Percentiles rank a stretch among this genome's conserved stretches.
Evolutionary conservation across 73 alveolate genomes (phyloP).

Genomic region (Symbiodinium natans): DNA sequence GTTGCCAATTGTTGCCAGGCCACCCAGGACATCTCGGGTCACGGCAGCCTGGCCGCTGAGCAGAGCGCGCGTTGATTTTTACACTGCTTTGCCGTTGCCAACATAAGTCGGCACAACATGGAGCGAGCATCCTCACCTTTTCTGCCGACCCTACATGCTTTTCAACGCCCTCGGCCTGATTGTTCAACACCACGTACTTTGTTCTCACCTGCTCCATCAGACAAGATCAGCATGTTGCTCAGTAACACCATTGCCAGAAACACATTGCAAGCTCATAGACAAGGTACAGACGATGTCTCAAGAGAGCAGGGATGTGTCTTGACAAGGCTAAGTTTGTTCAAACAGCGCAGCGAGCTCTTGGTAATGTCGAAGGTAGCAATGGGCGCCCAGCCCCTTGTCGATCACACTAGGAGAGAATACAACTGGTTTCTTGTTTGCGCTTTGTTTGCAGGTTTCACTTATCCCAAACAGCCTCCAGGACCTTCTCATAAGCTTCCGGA

Average conservation of each 20-base stretch:
- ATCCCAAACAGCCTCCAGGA: slow-evolving; percentile 61
- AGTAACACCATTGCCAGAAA: too few relatives aligned
- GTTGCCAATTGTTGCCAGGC: neutral
- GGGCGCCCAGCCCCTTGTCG: too few relatives aligned
- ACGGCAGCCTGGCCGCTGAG: slow-evolving; percentile 39
- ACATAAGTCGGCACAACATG: too few relatives aligned
- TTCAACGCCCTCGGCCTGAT: slow-evolving; percentile 1
- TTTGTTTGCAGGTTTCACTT: neutral
- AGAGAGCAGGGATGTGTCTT: too few relatives aligned
- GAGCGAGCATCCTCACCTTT: too few relatives aligned
- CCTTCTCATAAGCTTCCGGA: slow-evolving; percentile 73
- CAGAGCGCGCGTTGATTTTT: neutral
- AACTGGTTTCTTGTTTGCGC: neutral
- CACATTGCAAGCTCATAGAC: too few relatives aligned
- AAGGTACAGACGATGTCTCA: too few relatives aligned
- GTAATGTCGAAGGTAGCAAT: too few relatives aligned
- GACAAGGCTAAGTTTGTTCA: too few relatives aligned
- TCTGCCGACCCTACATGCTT: neutral
- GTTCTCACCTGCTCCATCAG: slow-evolving; percentile 20
- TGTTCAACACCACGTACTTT: slow-evolving; percentile 49
- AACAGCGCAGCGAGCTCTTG: too few relatives aligned
- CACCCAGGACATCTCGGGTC: slow-evolving; percentile 52
- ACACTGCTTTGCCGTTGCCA: too few relatives aligned
- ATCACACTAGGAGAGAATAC: too few relatives aligned
- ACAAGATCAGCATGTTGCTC: neutral